These are phyloP conservation scores for Phanerodontia chrysosporium DNA, from an alignment of 768 basidiomycete species.

Conservation along the genomic window DNA sequence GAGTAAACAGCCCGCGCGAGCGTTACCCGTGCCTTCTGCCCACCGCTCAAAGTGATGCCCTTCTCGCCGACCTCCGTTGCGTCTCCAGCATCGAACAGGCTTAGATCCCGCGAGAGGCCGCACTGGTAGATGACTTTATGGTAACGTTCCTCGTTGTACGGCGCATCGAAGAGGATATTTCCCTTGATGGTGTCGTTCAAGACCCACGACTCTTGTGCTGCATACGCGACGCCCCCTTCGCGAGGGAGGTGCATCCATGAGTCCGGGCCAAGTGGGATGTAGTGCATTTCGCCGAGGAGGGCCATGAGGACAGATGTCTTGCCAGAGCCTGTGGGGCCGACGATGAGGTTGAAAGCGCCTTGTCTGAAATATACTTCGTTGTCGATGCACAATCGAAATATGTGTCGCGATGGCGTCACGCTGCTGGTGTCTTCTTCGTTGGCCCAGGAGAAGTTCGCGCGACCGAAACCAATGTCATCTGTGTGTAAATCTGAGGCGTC, in stretches of 20 bases:
- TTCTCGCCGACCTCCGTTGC: conserved; percentile 54
- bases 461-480: conserved; percentile 20
- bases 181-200: conserved; percentile 39
- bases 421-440: conserved; percentile 9
- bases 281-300: conserved; percentile 31
- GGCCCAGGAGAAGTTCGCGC: conserved; percentile 28
- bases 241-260: conserved; percentile 41
- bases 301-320: conserved; percentile 32
- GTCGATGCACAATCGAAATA: conserved; percentile 25
- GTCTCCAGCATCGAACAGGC: conserved; percentile 45
- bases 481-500: not conserved
- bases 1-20: conserved; percentile 39
- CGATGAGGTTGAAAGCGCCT: conserved; percentile 25
- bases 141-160: conserved; percentile 26
- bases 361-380: conserved; percentile 24
- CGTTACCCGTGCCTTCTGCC: conserved; percentile 42
- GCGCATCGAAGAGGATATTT: conserved; percentile 26
- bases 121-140: conserved; percentile 32
- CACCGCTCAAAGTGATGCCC: conserved; percentile 37
- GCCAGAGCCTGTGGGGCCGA: conserved; percentile 29
- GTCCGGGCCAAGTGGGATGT: conserved; percentile 25
- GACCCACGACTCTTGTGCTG: conserved; percentile 48
- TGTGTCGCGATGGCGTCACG: conserved; percentile 15
- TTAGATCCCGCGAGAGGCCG: conserved; percentile 43
- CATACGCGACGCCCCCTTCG: conserved; percentile 41